Conservation (phyloP, 176 grass and related monocot genomes). For the Phyllostachys edulis region DNA sequence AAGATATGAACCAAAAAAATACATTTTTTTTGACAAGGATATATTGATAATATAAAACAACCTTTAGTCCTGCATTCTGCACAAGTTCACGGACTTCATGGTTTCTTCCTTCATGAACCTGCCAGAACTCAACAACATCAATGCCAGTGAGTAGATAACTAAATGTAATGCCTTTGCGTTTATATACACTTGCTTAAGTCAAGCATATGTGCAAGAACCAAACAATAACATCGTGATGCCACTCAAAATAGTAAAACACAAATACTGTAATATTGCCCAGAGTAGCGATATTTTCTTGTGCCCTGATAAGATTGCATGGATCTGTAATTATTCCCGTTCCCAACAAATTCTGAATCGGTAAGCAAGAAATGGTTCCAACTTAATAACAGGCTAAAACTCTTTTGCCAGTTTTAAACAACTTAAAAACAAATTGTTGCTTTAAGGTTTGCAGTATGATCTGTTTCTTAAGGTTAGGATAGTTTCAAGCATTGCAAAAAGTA, state of each 20-base stretch:
- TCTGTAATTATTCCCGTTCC: background rate
- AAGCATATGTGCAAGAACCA: background rate
- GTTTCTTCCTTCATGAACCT: slow-evolving; percentile 99
- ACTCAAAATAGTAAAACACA: slow-evolving; percentile 4
- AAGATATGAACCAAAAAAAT: slow-evolving; percentile 20
- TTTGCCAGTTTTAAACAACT: slow-evolving; percentile 5
- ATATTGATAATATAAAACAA: slow-evolving; percentile 45
- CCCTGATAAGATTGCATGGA: background rate
- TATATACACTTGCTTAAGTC: background rate
- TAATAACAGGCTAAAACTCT: background rate
- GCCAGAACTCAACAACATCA: slow-evolving; percentile 40
- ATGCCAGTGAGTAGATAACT: background rate
- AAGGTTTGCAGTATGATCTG: background rate
- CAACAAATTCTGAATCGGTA: background rate
- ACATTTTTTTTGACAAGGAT: background rate
- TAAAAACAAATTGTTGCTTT: background rate
- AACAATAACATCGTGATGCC: background rate
- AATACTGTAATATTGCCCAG: background rate
- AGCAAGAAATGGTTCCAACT: slow-evolving; percentile 1
- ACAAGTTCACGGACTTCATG: slow-evolving; percentile 95
- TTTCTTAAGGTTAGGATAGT: background rate
- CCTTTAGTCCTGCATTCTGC: slow-evolving; percentile 82
- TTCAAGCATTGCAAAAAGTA: slow-evolving; percentile 1
- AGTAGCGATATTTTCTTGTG: background rate
- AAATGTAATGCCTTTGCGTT: background rate